Evolutionary conservation across 345 rosid genomes (phyloP).

Genomic region (Salix purpurea): DNA sequence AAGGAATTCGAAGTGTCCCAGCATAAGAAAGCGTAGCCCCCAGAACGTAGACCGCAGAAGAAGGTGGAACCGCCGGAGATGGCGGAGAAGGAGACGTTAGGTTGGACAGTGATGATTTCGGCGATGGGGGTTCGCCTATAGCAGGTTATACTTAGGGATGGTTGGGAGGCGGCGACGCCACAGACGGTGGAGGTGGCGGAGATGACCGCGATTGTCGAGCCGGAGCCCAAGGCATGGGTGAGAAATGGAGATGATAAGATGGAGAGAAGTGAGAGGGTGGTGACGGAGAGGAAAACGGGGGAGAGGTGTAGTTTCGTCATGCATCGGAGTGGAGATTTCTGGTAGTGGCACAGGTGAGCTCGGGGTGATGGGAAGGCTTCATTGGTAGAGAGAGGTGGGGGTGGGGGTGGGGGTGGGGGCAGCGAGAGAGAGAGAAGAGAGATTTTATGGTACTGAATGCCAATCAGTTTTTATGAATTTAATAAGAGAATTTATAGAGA

Average conservation of each 20-base stretch:
- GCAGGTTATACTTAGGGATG: slow-evolving; percentile 46
- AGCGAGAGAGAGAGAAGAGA: slow-evolving; percentile 6
- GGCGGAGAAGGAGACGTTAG: slow-evolving; percentile 55
- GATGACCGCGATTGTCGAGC: slow-evolving; percentile 61
- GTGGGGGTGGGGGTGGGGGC: too few relatives aligned
- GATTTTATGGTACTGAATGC: background rate
- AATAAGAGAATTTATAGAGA: background rate
- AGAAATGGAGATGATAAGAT: slow-evolving; percentile 5
- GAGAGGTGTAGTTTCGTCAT: slow-evolving; percentile 43
- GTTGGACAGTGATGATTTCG: slow-evolving; percentile 25
- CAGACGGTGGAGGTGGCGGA: slow-evolving; percentile 60
- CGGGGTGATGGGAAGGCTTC: slow-evolving; percentile 34
- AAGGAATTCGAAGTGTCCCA: slow-evolving; percentile 39
- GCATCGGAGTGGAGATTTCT: slow-evolving; percentile 21
- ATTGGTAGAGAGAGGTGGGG: slow-evolving; percentile 24
- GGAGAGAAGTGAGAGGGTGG: slow-evolving; percentile 13
- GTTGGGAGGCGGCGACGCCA: slow-evolving; percentile 43
- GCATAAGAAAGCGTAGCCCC: slow-evolving; percentile 57
- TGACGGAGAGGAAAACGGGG: background rate
- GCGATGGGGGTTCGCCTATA: slow-evolving; percentile 19
- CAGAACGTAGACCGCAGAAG: slow-evolving; percentile 68
- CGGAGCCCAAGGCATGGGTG: slow-evolving; percentile 52
- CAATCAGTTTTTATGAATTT: background rate
- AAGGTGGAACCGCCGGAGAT: slow-evolving; percentile 57
- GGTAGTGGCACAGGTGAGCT: slow-evolving; percentile 11